Evolutionary conservation across 192 early-diverging fungal genomes (phyloP).

Genomic region (Entomortierella lignicola): DNA sequence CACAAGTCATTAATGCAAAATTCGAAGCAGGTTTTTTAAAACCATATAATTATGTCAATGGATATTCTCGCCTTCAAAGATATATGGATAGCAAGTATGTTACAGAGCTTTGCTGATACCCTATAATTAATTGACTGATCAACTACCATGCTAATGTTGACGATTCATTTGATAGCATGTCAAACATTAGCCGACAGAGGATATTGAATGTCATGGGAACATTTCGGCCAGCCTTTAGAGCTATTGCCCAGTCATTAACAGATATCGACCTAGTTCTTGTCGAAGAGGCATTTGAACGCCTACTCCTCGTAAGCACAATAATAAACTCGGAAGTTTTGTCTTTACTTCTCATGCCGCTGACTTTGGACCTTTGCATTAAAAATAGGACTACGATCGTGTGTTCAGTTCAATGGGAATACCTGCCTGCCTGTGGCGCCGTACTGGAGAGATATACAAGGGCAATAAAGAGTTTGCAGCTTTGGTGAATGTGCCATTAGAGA

Average conservation of each 20-base stretch:
- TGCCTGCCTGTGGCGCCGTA: conserved; percentile 94
- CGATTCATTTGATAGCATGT: conserved; percentile 62
- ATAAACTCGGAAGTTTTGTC: background rate
- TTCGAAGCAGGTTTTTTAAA: conserved; percentile 95
- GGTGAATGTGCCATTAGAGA: conserved; percentile 85
- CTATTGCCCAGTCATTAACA: conserved; percentile 87
- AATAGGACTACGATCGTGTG: conserved; percentile 92
- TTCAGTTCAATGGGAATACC: conserved; percentile 96
- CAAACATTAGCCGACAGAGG: conserved; percentile 74
- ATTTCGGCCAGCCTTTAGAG: conserved; percentile 90
- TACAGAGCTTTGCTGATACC: background rate
- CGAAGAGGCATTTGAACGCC: conserved; percentile 95
- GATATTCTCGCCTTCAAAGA: conserved; percentile 86
- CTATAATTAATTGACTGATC: background rate
- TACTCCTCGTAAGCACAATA: conserved; percentile 71
- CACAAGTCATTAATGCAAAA: conserved; percentile 93
- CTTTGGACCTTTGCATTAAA: background rate
- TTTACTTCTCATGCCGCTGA: background rate
- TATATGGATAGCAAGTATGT: conserved; percentile 89
- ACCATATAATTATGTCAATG: conserved; percentile 96
- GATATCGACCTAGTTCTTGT: conserved; percentile 95
- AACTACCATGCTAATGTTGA: background rate
- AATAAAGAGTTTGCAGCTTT: conserved; percentile 95
- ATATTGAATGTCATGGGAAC: conserved; percentile 90
- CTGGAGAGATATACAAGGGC: conserved; percentile 96